phyloP scores from a whole-genome alignment of 495 filamentous ascomycete species.

The Tuber umbilicatum region DNA sequence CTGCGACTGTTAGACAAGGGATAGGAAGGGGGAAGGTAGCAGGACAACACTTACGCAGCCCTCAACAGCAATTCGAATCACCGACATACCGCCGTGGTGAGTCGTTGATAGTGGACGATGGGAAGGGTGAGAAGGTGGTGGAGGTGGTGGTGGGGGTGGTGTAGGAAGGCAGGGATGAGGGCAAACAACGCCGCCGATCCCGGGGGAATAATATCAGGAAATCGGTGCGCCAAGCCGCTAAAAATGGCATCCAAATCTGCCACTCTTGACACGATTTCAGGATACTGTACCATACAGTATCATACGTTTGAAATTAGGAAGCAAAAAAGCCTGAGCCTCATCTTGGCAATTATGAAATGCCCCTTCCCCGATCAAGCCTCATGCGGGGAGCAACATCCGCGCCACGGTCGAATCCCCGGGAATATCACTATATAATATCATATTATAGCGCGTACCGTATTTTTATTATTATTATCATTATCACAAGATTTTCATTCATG shows the following conservation, averaged over 20 bases:
- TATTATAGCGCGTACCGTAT: no score
- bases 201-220: not conserved
- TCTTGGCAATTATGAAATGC: not conserved
- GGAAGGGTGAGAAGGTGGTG: not conserved
- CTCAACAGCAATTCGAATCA: slow-evolving; percentile 54
- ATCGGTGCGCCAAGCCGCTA: not conserved
- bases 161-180: not conserved
- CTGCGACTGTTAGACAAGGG: slow-evolving; percentile 45
- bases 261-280: not conserved
- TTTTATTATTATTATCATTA: no score
- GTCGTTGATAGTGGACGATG: not conserved
- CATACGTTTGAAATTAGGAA: not conserved
- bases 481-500: no score
- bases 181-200: not conserved
- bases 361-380: no score
- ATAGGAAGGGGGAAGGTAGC: not conserved
- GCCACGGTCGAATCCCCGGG: not conserved
- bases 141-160: not conserved
- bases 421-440: no score
- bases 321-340: not conserved
- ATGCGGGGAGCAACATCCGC: not conserved
- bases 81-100: not conserved
- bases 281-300: no score
- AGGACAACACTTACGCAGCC: slow-evolving; percentile 62
- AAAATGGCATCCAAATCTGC: not conserved